Conservation (phyloP, 176 grass and related monocot genomes). For the Aegilops umbellulata region DNA sequence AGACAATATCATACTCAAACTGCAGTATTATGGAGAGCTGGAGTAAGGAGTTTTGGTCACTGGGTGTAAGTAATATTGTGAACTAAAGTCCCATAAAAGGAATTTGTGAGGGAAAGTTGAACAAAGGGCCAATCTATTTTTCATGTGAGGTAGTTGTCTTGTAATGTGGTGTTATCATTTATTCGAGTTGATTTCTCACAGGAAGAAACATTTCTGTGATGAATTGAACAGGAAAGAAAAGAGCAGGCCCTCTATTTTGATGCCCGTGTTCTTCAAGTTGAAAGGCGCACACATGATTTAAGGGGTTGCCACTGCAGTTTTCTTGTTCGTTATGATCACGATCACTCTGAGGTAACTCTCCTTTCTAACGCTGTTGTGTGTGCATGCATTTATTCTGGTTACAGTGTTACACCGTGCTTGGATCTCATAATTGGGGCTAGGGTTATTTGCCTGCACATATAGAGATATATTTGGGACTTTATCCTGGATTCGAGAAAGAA, state of each 20-base stretch:
- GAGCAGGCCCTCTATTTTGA: constrained; percentile 90
- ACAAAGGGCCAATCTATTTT: background rate
- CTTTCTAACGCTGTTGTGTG: background rate
- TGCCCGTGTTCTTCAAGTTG: constrained; percentile 74
- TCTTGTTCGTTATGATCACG: constrained; percentile 80
- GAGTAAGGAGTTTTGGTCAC: no score
- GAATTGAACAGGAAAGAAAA: constrained; percentile 64
- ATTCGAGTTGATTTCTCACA: background rate
- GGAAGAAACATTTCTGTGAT: background rate
- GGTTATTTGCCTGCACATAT: background rate
- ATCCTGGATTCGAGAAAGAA: background rate
- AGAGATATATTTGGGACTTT: background rate
- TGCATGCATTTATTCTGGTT: background rate
- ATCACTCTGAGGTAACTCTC: constrained; percentile 62
- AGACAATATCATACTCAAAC: no score
- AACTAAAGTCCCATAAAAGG: no score
- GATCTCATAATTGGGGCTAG: background rate
- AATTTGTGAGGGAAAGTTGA: no score
- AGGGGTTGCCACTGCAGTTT: constrained; percentile 82
- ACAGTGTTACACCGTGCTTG: background rate
- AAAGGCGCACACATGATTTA: constrained; percentile 82
- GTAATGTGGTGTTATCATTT: background rate
- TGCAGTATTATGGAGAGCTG: no score
- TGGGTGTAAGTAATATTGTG: no score
- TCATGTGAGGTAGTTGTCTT: background rate